phyloP scores from a whole-genome alignment of 2,329 filamentous ascomycete species.

The Penicillium palitans region DNA sequence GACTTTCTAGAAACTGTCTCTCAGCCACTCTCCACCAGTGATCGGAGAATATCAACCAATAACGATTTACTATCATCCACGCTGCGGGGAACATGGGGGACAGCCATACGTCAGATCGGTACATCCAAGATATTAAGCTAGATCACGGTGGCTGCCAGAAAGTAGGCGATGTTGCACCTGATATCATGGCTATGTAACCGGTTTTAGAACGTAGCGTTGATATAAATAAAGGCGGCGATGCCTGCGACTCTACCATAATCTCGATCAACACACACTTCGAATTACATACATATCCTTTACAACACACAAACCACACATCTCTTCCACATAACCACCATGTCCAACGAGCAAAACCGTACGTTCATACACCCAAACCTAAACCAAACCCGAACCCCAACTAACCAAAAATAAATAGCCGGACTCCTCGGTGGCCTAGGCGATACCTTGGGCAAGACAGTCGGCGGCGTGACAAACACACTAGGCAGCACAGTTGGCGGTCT shows the following conservation, averaged over 20 bases:
- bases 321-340: conserved; percentile 8
- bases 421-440: conserved; percentile 31
- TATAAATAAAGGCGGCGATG: conserved; percentile 2
- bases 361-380: background rate
- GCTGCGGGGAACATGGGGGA: background rate
- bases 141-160: conserved; percentile 1
- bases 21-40: background rate
- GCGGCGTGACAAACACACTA: conserved; percentile 36
- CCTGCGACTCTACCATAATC: background rate
- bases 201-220: conserved; percentile 4
- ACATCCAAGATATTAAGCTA: background rate
- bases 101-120: conserved; percentile 20
- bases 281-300: background rate
- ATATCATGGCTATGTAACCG: conserved; percentile 23
- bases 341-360: conserved; percentile 18
- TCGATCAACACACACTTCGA: background rate
- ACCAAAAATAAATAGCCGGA: conserved; percentile 11
- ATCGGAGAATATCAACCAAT: conserved; percentile 14
- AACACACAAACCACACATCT: background rate
- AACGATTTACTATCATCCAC: background rate
- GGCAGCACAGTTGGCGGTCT: conserved; percentile 31
- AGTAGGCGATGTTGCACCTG: conserved; percentile 16
- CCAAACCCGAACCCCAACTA: background rate
- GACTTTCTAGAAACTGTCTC: background rate
- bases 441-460: conserved; percentile 32